A percentile compares a stretch with the other conserved stretches of the same genome.
phyloP scores from a whole-genome alignment of 345 rosid genomes.

The Corymbia maculata region DNA sequence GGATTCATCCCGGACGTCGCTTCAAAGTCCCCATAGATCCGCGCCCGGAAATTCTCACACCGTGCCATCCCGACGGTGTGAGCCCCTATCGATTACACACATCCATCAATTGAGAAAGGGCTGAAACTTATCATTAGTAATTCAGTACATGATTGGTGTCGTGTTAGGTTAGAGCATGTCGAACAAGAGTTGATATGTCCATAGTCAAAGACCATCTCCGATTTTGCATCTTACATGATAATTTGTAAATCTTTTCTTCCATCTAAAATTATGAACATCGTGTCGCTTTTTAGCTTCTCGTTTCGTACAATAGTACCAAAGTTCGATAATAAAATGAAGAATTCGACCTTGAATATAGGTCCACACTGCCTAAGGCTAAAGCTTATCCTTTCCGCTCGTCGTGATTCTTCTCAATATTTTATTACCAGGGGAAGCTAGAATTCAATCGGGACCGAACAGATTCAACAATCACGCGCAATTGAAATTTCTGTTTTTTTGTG shows the following conservation, averaged over 20 bases:
- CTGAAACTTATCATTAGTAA: neutral
- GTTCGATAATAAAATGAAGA: neutral
- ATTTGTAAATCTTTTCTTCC: neutral
- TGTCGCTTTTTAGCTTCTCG: neutral
- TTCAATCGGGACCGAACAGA: neutral
- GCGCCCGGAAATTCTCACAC: conserved; percentile 45
- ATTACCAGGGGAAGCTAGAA: neutral
- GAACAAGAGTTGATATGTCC: neutral
- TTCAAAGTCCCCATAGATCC: conserved; percentile 55
- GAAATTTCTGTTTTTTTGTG: neutral
- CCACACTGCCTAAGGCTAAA: neutral
- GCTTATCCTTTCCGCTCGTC: neutral
- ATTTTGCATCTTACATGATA: neutral
- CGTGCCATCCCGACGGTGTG: conserved; percentile 90
- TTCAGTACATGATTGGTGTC: neutral
- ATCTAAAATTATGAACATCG: neutral
- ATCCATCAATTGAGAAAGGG: neutral
- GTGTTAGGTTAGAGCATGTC: neutral
- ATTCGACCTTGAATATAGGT: neutral
- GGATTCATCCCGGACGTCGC: conserved; percentile 32
- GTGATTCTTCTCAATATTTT: neutral
- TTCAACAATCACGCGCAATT: neutral
- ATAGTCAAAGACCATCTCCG: neutral
- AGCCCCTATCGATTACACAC: conserved; percentile 30
- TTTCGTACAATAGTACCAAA: neutral